phyloP scores from a whole-genome alignment of 1,284 basidiomycete species.

The Ustilago curta region DNA sequence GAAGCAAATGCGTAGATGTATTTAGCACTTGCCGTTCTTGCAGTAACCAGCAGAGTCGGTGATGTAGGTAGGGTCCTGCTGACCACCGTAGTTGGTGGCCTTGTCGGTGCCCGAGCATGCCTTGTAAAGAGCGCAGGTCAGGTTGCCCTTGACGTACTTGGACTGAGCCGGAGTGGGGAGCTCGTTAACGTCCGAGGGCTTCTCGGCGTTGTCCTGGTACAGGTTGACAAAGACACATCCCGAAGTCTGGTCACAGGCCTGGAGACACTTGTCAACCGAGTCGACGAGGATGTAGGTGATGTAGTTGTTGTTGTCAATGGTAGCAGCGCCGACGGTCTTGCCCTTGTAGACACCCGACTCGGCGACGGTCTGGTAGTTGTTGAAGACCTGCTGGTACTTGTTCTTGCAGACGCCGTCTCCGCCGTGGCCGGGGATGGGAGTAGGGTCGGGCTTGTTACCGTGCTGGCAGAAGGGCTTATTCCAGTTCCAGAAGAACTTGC shows the following conservation, averaged over 20 bases:
- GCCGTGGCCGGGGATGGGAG: constrained; percentile 1
- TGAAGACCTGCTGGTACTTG: constrained; percentile 32
- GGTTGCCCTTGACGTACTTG: constrained; percentile 36
- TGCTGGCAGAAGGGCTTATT: constrained; percentile 23
- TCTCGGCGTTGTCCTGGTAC: constrained; percentile 44
- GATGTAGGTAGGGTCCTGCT: constrained; percentile 54
- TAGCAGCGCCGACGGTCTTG: constrained; percentile 40
- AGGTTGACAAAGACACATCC: constrained; percentile 49
- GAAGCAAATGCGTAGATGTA: background rate
- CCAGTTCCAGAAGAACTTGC: constrained; percentile 7
- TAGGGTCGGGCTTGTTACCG: constrained; percentile 29
- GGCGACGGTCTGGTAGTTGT: constrained; percentile 33
- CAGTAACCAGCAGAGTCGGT: constrained; percentile 42
- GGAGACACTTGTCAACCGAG: constrained; percentile 30
- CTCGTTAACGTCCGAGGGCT: constrained; percentile 10
- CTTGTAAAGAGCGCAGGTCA: constrained; percentile 51
- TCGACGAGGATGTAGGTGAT: constrained; percentile 44
- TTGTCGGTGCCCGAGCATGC: constrained; percentile 31
- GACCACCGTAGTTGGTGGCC: constrained; percentile 50
- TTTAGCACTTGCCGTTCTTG: constrained; percentile 34
- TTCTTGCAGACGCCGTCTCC: constrained; percentile 15
- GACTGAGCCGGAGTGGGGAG: constrained; percentile 31
- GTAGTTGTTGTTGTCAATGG: constrained; percentile 48
- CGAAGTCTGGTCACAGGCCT: constrained; percentile 27
- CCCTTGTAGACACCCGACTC: constrained; percentile 33